Evolutionary conservation across 139 green algal species (phyloP).

Genomic region (Helicosporidium sp.): DNA sequence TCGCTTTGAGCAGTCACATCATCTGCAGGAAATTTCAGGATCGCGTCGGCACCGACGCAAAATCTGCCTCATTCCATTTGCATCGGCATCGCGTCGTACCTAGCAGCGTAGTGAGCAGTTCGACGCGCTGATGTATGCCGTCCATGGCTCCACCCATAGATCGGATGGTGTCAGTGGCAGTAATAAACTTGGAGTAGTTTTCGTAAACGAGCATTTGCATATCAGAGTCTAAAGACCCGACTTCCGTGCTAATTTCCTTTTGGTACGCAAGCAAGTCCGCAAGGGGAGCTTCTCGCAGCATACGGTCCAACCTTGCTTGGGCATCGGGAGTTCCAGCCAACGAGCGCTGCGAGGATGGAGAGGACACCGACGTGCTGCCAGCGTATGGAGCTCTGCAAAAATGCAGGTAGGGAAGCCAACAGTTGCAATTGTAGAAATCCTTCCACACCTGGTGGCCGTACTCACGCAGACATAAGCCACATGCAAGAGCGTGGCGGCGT

Average conservation of each 20-base stretch:
- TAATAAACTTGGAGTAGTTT: constrained; percentile 98
- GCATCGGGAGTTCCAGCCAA: background rate
- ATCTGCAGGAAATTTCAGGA: constrained; percentile 23
- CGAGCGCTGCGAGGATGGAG: too few relatives aligned
- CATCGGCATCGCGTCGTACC: background rate
- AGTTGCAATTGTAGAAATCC: too few relatives aligned
- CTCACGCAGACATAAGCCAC: too few relatives aligned
- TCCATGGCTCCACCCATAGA: constrained; percentile 40
- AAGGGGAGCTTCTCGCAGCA: constrained; percentile 3
- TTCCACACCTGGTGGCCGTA: too few relatives aligned
- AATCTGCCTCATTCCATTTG: too few relatives aligned
- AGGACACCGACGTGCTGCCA: background rate
- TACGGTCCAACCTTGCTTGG: too few relatives aligned
- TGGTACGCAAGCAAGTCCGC: constrained; percentile 31
- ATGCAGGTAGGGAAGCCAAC: too few relatives aligned
- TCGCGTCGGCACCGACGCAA: too few relatives aligned
- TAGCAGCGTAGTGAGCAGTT: background rate
- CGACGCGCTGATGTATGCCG: constrained; percentile 28
- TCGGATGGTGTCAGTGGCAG: constrained; percentile 83
- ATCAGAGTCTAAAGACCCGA: constrained; percentile 77
- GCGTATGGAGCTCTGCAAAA: constrained; percentile 17
- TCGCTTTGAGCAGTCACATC: constrained; percentile 40
- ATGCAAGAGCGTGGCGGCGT: too few relatives aligned
- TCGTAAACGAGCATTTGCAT: constrained; percentile 95
- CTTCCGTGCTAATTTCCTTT: constrained; percentile 56